Evolutionary conservation across 495 filamentous ascomycete genomes (phyloP).

Genomic region (Aspergillus carlsbadensis): DNA sequence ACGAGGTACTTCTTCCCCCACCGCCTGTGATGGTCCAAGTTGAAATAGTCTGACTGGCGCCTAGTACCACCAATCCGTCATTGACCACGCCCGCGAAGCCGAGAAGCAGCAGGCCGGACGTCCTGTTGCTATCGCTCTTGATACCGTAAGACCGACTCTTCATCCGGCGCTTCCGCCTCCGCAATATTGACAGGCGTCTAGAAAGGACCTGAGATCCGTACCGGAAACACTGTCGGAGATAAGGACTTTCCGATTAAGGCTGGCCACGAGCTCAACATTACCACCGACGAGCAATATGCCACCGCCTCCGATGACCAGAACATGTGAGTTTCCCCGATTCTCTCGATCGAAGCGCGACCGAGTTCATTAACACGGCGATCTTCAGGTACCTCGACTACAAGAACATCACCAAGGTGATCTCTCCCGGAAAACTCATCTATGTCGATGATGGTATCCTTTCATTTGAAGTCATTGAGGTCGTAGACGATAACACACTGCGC

Average conservation of each 20-base stretch:
- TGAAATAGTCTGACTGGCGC: not conserved
- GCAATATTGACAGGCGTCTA: conserved; percentile 24
- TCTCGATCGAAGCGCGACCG: not conserved
- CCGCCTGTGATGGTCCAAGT: not conserved
- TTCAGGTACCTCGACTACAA: conserved; percentile 96
- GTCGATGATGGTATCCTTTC: conserved; percentile 97
- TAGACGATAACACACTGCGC: conserved; percentile 83
- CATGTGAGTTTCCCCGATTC: conserved; percentile 66
- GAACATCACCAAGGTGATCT: conserved; percentile 99
- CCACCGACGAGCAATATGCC: conserved; percentile 94
- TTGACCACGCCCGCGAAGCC: conserved; percentile 87
- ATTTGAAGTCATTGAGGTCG: conserved; percentile 85
- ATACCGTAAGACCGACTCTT: conserved; percentile 60
- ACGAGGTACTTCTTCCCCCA: conserved; percentile 62
- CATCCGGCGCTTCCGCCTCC: not conserved
- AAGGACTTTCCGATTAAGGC: conserved; percentile 82
- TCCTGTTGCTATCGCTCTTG: conserved; percentile 92
- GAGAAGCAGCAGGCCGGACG: conserved; percentile 73
- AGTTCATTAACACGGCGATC: conserved; percentile 7
- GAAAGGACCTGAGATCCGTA: conserved; percentile 98
- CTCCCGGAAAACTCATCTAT: conserved; percentile 91
- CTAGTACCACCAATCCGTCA: conserved; percentile 89
- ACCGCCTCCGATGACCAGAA: conserved; percentile 80
- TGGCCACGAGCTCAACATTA: conserved; percentile 86
- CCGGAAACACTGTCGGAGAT: conserved; percentile 84